phyloP scores from a whole-genome alignment of 2,329 filamentous ascomycete species.

The Fusarium sp. region DNA sequence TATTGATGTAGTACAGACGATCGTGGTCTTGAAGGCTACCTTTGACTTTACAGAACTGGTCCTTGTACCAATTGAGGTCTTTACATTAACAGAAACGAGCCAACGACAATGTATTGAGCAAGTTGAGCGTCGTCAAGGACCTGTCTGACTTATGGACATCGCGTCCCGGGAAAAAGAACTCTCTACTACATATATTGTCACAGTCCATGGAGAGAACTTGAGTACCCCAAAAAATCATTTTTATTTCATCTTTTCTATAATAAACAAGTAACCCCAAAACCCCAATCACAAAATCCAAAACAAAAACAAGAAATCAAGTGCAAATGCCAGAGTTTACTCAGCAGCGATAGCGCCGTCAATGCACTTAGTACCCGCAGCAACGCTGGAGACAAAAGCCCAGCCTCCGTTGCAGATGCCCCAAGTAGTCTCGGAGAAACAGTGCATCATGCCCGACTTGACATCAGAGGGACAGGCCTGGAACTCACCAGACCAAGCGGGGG shows the following conservation, averaged over 20 bases:
- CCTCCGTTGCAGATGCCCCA: conserved; percentile 41
- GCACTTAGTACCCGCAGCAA: conserved; percentile 35
- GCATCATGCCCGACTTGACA: conserved; percentile 10
- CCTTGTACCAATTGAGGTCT: neutral
- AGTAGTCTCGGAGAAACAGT: conserved; percentile 24
- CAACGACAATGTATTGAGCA: rapidly evolving
- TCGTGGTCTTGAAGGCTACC: neutral
- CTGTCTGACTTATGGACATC: neutral
- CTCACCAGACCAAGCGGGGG: conserved; percentile 23
- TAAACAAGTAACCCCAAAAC: neutral
- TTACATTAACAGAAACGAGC: neutral
- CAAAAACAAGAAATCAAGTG: neutral
- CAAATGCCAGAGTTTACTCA: rapidly evolving
- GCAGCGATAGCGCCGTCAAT: conserved; percentile 20
- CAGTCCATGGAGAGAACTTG: neutral
- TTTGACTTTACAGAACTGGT: neutral
- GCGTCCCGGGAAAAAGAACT: rapidly evolving
- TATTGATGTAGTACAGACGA: neutral
- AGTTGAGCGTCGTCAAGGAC: neutral
- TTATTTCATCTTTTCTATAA: neutral
- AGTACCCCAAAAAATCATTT: neutral
- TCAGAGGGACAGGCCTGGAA: conserved; percentile 18
- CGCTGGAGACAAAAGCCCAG: conserved; percentile 29
- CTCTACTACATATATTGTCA: neutral
- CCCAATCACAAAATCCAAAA: neutral